Base-by-base conservation (phyloP, 78 protist genomes). In the Dictyostelium firmibasis region DNA sequence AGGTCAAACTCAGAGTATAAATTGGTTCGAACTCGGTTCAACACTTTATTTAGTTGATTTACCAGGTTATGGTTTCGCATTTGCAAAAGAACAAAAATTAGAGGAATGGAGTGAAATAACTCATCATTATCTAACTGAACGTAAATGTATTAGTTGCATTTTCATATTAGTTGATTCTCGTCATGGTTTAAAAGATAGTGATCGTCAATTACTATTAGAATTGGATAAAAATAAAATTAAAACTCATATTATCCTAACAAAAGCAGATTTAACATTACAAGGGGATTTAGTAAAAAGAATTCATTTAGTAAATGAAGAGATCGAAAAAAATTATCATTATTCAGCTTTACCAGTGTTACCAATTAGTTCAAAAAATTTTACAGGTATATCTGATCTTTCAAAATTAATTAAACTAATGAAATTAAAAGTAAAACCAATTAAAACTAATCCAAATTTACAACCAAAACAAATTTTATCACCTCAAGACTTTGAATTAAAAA, bases 21-120 rank as follows among this genome's bases (percentile, higher is more conserved):
- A 84, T 78, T 93, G 96, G 96, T 93, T 50, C 57, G 83, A 85
- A 35, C 10, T 93, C 1, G 86, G 88, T 0, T 38, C 76, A 16
- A 50, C 89, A 10, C 25, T 93, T 5, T 62, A 62, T 27, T 35
- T 93, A 4, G 91, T 93, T 0, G 96, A 93, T 64, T 67, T 93
- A 23, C 96, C 96, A 18, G 96, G 96, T 0, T 93, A 93, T 74
- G 96, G 96, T 5, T 93, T 93, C n/a, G 96, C 96, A 36, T 93
- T 86, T 78, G 96, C 96, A 23, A 75, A 84, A 35, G 50, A 75
- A 13, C 38, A 79, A 29, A 20, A n/a, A n/a, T 20, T 81, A 1
- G 83, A 78, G 29, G 8, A 23, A 13, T 93, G 96, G 96, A 27
- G 29, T 53, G 67, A 84, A 13, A 44, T 86, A 0, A 85, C 83